These are phyloP conservation scores for Diddensiella caesifluorescens DNA, from an alignment of 805 yeast species.

Conservation along the genomic window DNA sequence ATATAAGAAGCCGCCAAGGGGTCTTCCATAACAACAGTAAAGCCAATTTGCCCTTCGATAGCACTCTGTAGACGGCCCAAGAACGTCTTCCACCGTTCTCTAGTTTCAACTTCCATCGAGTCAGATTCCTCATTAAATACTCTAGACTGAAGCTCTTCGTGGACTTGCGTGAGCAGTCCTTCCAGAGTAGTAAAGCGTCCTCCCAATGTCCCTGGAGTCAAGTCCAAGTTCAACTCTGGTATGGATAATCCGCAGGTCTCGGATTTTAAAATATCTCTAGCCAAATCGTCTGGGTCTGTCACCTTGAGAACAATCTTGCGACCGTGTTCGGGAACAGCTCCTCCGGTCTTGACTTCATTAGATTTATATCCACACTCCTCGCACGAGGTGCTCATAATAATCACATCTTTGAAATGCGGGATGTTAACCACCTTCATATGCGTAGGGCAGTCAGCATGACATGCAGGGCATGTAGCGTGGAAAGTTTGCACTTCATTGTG, in stretches of 20 bases:
- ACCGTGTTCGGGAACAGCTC: slow-evolving; percentile 86
- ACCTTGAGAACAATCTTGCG: slow-evolving; percentile 64
- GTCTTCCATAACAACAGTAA: slow-evolving; percentile 86
- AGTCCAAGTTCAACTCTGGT: slow-evolving; percentile 86
- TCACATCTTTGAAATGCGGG: slow-evolving; percentile 97
- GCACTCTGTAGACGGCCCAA: slow-evolving; percentile 72
- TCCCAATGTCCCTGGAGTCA: slow-evolving; percentile 94
- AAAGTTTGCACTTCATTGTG: slow-evolving; percentile 90
- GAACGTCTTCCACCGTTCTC: slow-evolving; percentile 76
- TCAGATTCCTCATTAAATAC: slow-evolving; percentile 85
- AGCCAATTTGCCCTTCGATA: slow-evolving; percentile 69
- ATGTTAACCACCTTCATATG: slow-evolving; percentile 96
- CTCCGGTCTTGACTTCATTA: slow-evolving; percentile 98
- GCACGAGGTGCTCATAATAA: slow-evolving; percentile 92
- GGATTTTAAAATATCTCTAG: slow-evolving; percentile 89
- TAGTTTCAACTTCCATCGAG: slow-evolving; percentile 77
- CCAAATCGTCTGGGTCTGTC: slow-evolving; percentile 86
- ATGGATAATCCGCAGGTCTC: slow-evolving; percentile 84
- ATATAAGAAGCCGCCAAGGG: slow-evolving; percentile 93
- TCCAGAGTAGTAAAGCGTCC: slow-evolving; percentile 97
- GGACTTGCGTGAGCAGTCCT: slow-evolving; percentile 83
- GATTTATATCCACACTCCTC: slow-evolving; percentile 91
- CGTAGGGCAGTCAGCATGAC: slow-evolving; percentile 76
- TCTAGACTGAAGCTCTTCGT: slow-evolving; percentile 80
- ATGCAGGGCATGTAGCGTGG: slow-evolving; percentile 86